Evolutionary conservation across 495 filamentous ascomycete genomes (phyloP).

Genomic region (Astrothelium subdiscretum): DNA sequence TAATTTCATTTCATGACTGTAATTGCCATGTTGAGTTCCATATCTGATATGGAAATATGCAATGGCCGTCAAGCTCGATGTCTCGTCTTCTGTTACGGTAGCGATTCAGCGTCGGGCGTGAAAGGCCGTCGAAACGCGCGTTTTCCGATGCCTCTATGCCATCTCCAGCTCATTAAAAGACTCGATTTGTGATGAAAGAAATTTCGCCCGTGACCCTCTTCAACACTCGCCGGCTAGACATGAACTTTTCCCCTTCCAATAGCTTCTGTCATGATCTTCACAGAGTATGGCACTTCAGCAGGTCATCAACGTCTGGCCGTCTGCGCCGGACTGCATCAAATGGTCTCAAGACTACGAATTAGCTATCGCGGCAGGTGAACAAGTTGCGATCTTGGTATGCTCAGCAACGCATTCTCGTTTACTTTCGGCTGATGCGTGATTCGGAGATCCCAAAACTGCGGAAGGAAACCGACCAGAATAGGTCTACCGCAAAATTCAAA

Average conservation of each 20-base stretch:
- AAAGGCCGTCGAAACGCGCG: too few species aligned
- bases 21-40: too few species aligned
- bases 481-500: constrained; percentile 22
- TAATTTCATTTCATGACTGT: neutral
- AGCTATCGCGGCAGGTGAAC: constrained; percentile 46
- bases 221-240: too few species aligned
- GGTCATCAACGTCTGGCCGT: constrained; percentile 22
- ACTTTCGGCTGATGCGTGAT: neutral
- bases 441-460: neutral
- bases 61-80: too few species aligned
- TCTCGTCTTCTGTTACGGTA: too few species aligned
- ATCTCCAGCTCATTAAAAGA: too few species aligned
- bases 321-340: constrained; percentile 36
- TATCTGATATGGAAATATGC: too few species aligned
- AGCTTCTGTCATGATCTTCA: too few species aligned
- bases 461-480: constrained; percentile 4
- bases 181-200: neutral
- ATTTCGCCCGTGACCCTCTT: too few species aligned
- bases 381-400: constrained; percentile 44
- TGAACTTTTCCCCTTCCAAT: neutral
- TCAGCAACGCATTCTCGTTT: neutral
- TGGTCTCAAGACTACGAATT: constrained; percentile 56
- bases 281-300: neutral
- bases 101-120: too few species aligned
- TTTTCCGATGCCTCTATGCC: too few species aligned